phyloP scores from a whole-genome alignment of 495 filamentous ascomycete genomes.

The Podospora fimiseda region DNA sequence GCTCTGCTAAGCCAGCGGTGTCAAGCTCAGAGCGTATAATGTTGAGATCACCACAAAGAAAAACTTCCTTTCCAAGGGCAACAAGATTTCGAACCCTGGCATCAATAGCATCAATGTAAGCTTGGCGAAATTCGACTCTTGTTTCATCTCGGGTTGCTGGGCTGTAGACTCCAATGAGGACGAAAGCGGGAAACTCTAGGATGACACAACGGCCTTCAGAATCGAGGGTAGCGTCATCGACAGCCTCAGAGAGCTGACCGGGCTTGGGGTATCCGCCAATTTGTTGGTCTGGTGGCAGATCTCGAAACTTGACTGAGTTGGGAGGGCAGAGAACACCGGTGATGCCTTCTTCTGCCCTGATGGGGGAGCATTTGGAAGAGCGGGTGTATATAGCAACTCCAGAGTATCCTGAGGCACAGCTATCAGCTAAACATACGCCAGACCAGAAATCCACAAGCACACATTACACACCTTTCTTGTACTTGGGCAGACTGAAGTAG shows the following conservation, averaged over 20 bases:
- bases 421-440: background rate
- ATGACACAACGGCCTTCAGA: conserved; percentile 88
- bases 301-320: conserved; percentile 66
- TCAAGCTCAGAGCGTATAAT: conserved; percentile 72
- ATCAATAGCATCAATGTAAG: conserved; percentile 74
- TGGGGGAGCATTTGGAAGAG: conserved; percentile 79
- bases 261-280: conserved; percentile 86
- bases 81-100: conserved; percentile 75
- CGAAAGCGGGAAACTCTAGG: conserved; percentile 93
- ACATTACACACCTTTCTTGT: conserved; percentile 86
- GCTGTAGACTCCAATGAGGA: conserved; percentile 83
- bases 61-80: conserved; percentile 70
- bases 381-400: conserved; percentile 93
- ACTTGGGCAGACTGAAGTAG: conserved; percentile 83
- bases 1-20: conserved; percentile 60
- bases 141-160: conserved; percentile 81
- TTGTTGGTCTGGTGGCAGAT: conserved; percentile 67
- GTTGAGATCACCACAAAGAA: conserved; percentile 87
- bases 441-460: background rate
- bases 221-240: conserved; percentile 70
- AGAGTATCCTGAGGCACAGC: conserved; percentile 67
- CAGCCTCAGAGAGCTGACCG: conserved; percentile 54
- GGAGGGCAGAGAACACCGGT: conserved; percentile 75
- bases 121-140: conserved; percentile 75
- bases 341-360: conserved; percentile 89